A percentile compares a stretch with the other conserved stretches of the same genome.
phyloP scores from a whole-genome alignment of 1,284 basidiomycete species.

The Leccinum subspadiceum region DNA sequence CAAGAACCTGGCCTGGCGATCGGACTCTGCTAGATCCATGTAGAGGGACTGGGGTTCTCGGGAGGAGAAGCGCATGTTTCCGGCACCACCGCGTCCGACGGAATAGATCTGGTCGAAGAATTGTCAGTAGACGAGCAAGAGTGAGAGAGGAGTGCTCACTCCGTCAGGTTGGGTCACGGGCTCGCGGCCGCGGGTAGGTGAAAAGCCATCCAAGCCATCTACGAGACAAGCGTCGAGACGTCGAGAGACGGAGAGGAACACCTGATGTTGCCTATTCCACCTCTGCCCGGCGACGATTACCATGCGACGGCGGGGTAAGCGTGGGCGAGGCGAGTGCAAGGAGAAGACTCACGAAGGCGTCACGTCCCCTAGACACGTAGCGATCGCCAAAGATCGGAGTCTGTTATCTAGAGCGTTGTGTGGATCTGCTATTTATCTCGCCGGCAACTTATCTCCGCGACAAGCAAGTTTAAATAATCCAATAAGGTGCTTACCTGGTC shows the following conservation, averaged over 20 bases:
- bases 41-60: constrained; percentile 41
- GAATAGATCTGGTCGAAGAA: constrained; percentile 45
- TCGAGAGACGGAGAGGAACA: constrained; percentile 33
- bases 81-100: constrained; percentile 75
- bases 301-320: constrained; percentile 17
- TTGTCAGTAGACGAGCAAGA: neutral
- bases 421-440: too few relatives aligned
- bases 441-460: too few relatives aligned
- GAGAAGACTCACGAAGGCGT: constrained; percentile 33
- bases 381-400: constrained; percentile 43
- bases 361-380: constrained; percentile 46
- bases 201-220: constrained; percentile 42
- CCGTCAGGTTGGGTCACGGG: constrained; percentile 36
- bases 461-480: too few relatives aligned
- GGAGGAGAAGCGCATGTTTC: constrained; percentile 77
- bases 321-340: neutral
- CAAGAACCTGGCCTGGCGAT: constrained; percentile 46
- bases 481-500: too few relatives aligned
- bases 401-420: too few relatives aligned
- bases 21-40: constrained; percentile 21
- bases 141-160: constrained; percentile 22
- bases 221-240: constrained; percentile 31
- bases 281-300: constrained; percentile 58
- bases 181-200: constrained; percentile 38
- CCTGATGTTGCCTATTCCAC: constrained; percentile 67